Evolutionary conservation across 306 rosid species (phyloP).

Genomic region (Gastrolobium bilobum): DNA sequence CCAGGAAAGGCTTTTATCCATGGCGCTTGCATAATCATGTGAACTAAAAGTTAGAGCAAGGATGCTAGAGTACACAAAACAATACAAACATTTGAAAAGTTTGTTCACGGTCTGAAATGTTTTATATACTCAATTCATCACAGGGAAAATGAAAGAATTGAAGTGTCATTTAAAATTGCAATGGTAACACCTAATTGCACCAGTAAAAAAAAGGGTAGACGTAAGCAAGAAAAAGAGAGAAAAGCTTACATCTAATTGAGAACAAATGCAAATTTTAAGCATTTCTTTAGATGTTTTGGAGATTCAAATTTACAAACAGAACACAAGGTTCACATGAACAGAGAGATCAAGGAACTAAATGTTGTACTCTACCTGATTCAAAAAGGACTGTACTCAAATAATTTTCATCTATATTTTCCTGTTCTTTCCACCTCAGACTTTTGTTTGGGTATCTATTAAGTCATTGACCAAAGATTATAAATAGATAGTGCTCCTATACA

Average conservation of each 20-base stretch:
- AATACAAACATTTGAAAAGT: slow-evolving; percentile 13
- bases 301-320: slow-evolving; percentile 31
- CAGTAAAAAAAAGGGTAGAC: neutral
- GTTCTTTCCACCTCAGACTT: neutral
- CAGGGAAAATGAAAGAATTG: slow-evolving; percentile 24
- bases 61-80: slow-evolving; percentile 5
- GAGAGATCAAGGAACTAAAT: slow-evolving; percentile 5
- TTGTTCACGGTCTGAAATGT: slow-evolving; percentile 3
- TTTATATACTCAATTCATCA: slow-evolving; percentile 28
- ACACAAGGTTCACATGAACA: slow-evolving; percentile 6
- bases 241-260: neutral
- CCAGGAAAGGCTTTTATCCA: slow-evolving; percentile 1
- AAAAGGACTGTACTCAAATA: slow-evolving; percentile 3
- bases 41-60: slow-evolving; percentile 11
- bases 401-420: slow-evolving; percentile 15
- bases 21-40: slow-evolving; percentile 5
- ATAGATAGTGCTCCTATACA: slow-evolving; percentile 5
- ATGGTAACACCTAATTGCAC: neutral
- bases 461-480: slow-evolving; percentile 18
- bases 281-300: neutral
- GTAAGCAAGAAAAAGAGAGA: neutral
- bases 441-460: slow-evolving; percentile 3
- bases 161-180: neutral
- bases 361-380: neutral
- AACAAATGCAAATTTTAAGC: neutral